Base-by-base conservation (phyloP, 257 asterid genomes). In the Ophiorrhiza pumila region DNA sequence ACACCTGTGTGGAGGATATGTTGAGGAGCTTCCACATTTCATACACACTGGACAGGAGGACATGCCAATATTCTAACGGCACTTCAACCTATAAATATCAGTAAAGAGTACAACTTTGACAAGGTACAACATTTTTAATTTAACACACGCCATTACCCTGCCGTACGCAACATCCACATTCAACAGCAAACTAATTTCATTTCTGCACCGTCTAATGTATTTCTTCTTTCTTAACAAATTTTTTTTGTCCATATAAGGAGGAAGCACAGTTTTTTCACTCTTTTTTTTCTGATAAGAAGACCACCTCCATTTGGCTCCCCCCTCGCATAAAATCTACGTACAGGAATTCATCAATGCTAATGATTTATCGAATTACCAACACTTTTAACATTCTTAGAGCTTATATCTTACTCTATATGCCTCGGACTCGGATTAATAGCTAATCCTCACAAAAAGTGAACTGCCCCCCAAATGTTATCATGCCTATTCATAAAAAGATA, bases 161-260 rank as follows among this genome's bases (percentile, higher is more conserved):
- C 58, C 22, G 31, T 14, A 43, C 25, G 9, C 52, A 15, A 13
- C 61, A 69, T 52, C 68, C 35, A 2, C 61, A 70, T n/a, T 53
- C 62, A 31, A 52, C 42, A 35, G 9, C 49, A 6, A 50, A 52
- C 7, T 47, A 35, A 22, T 62, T 41, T 39, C 43, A 15, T 70
- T 62, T 34, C 72, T 53, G 62, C 53, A 55, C 66, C 42, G 4
- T 37, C 7, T 37, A 41, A 12, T 37, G 27, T 55, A 41, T 25
- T 70, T 68, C 42, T 56, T 75, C 53, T 53, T 32, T 62, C 49
- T n/a, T 43, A 29, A 43, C 53, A 2, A n/a, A n/a, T n/a, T n/a
- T 72, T 34, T 5, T 76, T 79, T 85, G 90, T 77, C 77, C 71
- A 22, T 79, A 79, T 45, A 65, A 77, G 87, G 83, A 82, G 32